A percentile compares a stretch with the other conserved stretches of the same genome.
phyloP scores from a whole-genome alignment of 345 rosid species.

The Syzygium aromaticum region DNA sequence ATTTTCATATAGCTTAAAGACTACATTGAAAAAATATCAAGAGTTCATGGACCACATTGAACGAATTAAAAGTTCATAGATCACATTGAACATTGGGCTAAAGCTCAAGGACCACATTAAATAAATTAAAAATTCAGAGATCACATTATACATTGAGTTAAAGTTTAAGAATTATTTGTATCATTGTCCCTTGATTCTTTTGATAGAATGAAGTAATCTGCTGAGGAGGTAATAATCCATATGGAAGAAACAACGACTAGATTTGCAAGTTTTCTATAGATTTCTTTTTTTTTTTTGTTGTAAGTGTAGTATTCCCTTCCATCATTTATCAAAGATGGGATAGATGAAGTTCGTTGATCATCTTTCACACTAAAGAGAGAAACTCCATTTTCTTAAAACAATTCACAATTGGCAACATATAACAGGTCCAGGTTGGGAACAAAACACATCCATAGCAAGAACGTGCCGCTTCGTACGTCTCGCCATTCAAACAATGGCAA shows the following conservation, averaged over 20 bases:
- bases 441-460: background rate
- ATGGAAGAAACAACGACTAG: accelerated
- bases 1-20: no score
- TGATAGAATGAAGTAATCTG: background rate
- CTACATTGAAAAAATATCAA: no score
- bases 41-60: no score
- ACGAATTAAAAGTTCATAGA: no score
- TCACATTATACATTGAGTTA: no score
- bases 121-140: no score
- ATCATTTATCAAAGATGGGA: background rate
- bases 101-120: no score
- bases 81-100: no score
- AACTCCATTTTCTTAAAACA: background rate
- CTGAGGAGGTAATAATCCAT: accelerated
- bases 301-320: background rate
- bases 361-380: background rate
- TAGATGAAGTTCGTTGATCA: background rate
- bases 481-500: no score
- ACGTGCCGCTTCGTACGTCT: background rate
- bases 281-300: background rate
- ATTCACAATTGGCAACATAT: background rate
- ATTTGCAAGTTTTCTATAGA: accelerated
- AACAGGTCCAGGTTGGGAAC: background rate
- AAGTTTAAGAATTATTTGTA: no score
- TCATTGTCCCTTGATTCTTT: no score